Base-by-base conservation (phyloP, 2,329 filamentous ascomycete species). In the Colletotrichum sp. region DNA sequence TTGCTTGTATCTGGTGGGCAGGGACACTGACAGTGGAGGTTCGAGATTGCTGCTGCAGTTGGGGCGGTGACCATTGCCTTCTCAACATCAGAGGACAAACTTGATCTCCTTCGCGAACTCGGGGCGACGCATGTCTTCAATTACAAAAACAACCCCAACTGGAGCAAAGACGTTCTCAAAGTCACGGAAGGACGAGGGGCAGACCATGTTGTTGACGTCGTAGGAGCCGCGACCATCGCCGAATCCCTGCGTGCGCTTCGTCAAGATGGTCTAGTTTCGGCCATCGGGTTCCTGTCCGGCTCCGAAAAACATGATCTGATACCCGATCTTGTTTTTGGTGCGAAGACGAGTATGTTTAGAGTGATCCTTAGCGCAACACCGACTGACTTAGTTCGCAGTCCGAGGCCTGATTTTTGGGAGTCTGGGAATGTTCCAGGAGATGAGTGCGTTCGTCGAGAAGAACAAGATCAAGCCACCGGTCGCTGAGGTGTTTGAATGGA, bases 71-170 rank as follows among this genome's bases (percentile, higher is more conserved):
- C 71, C 2, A 77, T 79, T 21, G 77, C 73, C 34, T 78, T 73
- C 14, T 77, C 78, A 8, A 78, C 77, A 3, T 78, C 78, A 18
- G 77, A 79, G 6, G 77, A 76, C 10, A 79, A 79, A 32, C 26
- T 77, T 10, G 68, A 68, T 7, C 75, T 72, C 13, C 68, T 71
- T 9, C 77, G 74, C 32, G 30, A 63, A 18, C 71, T 79, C 18
- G 77, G 77, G 3, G 78, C 78, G 4, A 66, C 72, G 8, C 57
- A 78, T 14, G 66, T 43, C 4, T 67, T 78, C 59, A 78, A 78
- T 28, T 78, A 79, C 43, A 68, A 21, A 12, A 77, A 59, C 21
- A 74, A 48, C 0, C 73, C 73, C 7, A 63, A 77, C 32, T 78
- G 77, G 78, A 74, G 70, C 10, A 43, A 73, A 18, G 68, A 79